These are phyloP conservation scores for Gonapodya sp. DNA, from an alignment of 192 early-diverging fungal genomes.

Conservation along the genomic window DNA sequence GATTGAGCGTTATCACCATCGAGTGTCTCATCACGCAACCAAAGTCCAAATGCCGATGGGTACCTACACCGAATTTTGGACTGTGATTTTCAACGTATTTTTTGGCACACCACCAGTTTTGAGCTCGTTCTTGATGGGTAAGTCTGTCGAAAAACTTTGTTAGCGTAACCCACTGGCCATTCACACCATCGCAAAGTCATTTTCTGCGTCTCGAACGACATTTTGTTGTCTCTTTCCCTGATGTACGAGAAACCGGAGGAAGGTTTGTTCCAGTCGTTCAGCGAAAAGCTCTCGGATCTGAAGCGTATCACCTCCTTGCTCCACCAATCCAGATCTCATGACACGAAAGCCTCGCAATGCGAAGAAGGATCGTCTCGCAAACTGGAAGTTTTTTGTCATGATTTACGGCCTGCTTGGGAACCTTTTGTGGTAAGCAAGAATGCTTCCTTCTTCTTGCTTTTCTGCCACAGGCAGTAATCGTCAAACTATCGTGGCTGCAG, in stretches of 20 bases:
- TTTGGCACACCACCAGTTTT: conserved; percentile 62
- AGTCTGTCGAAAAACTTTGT: conserved; percentile 1
- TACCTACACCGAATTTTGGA: conserved; percentile 56
- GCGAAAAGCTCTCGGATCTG: neutral
- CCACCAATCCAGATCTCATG: conserved; percentile 48
- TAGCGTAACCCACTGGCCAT: neutral
- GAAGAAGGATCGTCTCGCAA: conserved; percentile 54
- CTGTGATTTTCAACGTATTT: conserved; percentile 67
- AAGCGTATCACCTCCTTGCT: neutral
- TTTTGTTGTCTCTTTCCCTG: conserved; percentile 52
- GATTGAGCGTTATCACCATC: neutral
- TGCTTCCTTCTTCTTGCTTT: neutral
- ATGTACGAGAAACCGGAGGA: conserved; percentile 67
- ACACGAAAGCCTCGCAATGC: conserved; percentile 58
- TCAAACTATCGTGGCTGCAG: neutral
- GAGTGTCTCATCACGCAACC: neutral
- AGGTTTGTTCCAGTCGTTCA: neutral
- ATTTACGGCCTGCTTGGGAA: conserved; percentile 72
- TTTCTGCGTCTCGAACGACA: conserved; percentile 39
- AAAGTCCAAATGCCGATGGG: conserved; percentile 47
- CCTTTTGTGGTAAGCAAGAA: conserved; percentile 33
- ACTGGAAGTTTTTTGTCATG: conserved; percentile 53
- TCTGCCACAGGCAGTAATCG: neutral
- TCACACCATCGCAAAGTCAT: conserved; percentile 14
- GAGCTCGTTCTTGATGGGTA: conserved; percentile 45